phyloP scores from a whole-genome alignment of 306 rosid genomes.

The Rosa lucieae region DNA sequence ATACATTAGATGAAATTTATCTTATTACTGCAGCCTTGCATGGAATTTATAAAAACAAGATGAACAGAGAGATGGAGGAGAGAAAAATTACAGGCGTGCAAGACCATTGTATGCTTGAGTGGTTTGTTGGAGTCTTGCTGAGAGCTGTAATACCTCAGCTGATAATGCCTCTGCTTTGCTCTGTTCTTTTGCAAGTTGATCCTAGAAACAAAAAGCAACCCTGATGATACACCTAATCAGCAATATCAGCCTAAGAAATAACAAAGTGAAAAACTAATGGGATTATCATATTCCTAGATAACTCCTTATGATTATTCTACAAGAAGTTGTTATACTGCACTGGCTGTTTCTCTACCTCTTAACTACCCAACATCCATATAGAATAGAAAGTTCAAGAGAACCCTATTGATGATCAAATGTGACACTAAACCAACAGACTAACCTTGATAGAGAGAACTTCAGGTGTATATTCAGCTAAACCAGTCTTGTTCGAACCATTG shows the following conservation, averaged over 20 bases:
- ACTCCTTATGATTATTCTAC: background rate
- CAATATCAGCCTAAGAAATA: background rate
- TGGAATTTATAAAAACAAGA: background rate
- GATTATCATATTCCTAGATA: background rate
- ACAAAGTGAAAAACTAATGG: background rate
- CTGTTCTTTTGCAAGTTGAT: constrained; percentile 77
- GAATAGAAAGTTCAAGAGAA: background rate
- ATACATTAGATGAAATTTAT: constrained; percentile 21
- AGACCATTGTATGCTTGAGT: constrained; percentile 80
- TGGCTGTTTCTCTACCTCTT: background rate
- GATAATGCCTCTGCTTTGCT: constrained; percentile 80
- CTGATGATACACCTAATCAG: background rate
- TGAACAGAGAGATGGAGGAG: background rate
- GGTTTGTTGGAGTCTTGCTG: constrained; percentile 81
- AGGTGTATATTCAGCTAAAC: constrained; percentile 9
- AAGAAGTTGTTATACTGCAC: background rate
- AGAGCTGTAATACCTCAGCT: constrained; percentile 86
- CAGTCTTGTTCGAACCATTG: constrained; percentile 34
- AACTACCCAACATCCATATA: background rate
- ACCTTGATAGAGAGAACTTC: constrained; percentile 82
- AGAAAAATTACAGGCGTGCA: constrained; percentile 57
- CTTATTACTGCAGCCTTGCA: constrained; percentile 4
- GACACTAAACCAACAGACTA: constrained; percentile 26
- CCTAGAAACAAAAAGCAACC: constrained; percentile 39
- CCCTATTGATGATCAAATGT: background rate